A percentile compares a stretch with the other conserved stretches of the same genome.
Conservation (phyloP, 352 stramenopile species). For the Globisporangium apiculatum region DNA sequence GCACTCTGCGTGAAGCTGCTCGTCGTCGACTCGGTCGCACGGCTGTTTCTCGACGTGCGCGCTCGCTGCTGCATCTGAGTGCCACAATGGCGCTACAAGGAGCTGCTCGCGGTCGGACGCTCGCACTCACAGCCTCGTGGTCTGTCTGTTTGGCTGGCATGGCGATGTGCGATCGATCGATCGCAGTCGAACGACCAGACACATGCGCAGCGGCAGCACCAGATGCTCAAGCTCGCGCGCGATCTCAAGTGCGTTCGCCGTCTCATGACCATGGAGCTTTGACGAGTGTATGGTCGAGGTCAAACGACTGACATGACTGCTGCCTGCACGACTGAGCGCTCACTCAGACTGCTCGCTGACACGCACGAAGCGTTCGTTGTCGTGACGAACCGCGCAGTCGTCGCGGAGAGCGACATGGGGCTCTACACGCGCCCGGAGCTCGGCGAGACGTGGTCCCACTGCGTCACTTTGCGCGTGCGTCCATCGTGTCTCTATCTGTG, state of each 20-base stretch:
- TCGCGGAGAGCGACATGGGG: constrained; percentile 24
- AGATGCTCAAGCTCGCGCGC: constrained; percentile 39
- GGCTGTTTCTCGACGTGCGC: constrained; percentile 49
- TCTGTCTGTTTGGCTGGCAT: too few relatives aligned
- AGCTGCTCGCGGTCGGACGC: too few relatives aligned
- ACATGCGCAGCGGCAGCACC: constrained; percentile 32
- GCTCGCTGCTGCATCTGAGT: neutral
- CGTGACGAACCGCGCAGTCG: constrained; percentile 59
- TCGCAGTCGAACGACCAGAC: constrained; percentile 28
- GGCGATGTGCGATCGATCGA: too few relatives aligned
- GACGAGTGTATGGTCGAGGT: neutral
- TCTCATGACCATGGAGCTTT: neutral
- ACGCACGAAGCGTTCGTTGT: constrained; percentile 57
- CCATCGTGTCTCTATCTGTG: too few relatives aligned
- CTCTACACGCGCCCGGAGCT: constrained; percentile 59
- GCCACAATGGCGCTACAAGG: neutral
- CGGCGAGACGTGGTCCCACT: constrained; percentile 64
- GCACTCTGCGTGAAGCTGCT: constrained; percentile 47
- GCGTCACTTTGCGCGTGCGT: constrained; percentile 49
- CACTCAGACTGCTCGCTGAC: constrained; percentile 46
- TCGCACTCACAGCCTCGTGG: too few relatives aligned
- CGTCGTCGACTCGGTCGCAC: constrained; percentile 66
- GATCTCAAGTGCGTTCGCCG: constrained; percentile 36
- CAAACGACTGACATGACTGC: neutral
- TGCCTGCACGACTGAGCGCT: neutral